Evolutionary conservation across 2,329 filamentous ascomycete species (phyloP).

Genomic region (Tolypocladium cylindrosporum): DNA sequence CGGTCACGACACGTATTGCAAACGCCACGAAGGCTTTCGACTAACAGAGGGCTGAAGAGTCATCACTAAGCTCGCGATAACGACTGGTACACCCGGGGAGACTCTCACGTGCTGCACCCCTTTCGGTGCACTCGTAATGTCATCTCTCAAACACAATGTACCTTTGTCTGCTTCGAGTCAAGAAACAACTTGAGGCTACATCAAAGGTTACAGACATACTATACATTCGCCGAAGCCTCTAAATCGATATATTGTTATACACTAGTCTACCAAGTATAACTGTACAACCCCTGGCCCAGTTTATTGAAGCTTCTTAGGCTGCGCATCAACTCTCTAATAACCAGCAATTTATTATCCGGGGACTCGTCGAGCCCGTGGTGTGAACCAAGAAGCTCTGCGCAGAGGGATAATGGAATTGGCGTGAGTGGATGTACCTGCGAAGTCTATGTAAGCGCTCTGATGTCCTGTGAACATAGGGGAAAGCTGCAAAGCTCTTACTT

Average conservation of each 20-base stretch:
- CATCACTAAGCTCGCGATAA: too few relatives aligned
- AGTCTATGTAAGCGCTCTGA: background rate
- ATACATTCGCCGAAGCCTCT: background rate
- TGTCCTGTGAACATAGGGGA: background rate
- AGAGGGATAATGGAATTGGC: background rate
- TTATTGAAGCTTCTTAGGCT: background rate
- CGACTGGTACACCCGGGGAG: too few relatives aligned
- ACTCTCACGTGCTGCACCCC: too few relatives aligned
- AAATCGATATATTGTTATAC: background rate
- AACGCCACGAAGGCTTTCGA: too few relatives aligned
- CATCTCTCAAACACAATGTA: background rate
- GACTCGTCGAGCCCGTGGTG: background rate
- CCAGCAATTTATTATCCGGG: background rate
- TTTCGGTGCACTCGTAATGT: background rate
- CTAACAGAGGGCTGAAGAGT: too few relatives aligned
- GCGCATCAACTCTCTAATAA: background rate
- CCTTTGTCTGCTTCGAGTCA: background rate
- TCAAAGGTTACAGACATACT: too few relatives aligned
- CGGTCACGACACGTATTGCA: too few relatives aligned
- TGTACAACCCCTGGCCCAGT: background rate
- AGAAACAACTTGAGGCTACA: too few relatives aligned
- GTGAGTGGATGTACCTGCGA: slow-evolving; percentile 3
- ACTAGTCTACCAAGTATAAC: background rate
- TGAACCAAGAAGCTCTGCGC: slow-evolving; percentile 4
- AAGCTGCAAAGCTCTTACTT: background rate